Percentiles rank a stretch among this genome's conserved stretches.
Conservation (phyloP, 306 rosid genomes). For the Ormosia semicastrata region DNA sequence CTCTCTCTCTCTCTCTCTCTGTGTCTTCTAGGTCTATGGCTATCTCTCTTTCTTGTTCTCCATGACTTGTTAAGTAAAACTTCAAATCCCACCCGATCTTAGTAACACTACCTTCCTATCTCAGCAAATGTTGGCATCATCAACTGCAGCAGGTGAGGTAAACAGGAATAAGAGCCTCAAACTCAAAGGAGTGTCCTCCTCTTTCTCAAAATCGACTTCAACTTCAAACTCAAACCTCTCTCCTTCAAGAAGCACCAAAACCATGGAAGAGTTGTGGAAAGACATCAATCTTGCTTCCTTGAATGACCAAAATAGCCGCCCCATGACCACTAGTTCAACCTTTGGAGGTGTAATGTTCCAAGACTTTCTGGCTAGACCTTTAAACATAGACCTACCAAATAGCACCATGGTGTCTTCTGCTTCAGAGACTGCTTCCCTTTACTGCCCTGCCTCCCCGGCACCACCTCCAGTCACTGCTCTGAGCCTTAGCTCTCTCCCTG, state of each 20-base stretch:
- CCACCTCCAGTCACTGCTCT: conserved; percentile 42
- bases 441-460: neutral
- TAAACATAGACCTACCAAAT: conserved; percentile 34
- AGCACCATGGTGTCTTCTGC: conserved; percentile 3
- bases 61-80: too few relatives aligned
- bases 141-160: neutral
- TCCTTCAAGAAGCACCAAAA: neutral
- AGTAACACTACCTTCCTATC: neutral
- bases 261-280: conserved; percentile 82
- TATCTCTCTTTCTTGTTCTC: too few relatives aligned
- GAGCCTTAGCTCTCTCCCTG: conserved; percentile 41
- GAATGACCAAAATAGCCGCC: neutral
- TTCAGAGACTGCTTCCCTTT: neutral
- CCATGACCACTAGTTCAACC: neutral
- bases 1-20: neutral
- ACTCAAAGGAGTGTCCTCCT: neutral
- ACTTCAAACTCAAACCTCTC: neutral
- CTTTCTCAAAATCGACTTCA: neutral
- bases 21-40: neutral
- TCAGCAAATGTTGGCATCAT: conserved; percentile 8
- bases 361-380: conserved; percentile 64
- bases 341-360: conserved; percentile 45
- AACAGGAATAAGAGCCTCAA: neutral
- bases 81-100: neutral
- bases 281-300: conserved; percentile 58